Evolutionary conservation across 495 filamentous ascomycete genomes (phyloP), one percentile per base, ranked within the genome.

Genomic region (Hypoxylon rickii): DNA sequence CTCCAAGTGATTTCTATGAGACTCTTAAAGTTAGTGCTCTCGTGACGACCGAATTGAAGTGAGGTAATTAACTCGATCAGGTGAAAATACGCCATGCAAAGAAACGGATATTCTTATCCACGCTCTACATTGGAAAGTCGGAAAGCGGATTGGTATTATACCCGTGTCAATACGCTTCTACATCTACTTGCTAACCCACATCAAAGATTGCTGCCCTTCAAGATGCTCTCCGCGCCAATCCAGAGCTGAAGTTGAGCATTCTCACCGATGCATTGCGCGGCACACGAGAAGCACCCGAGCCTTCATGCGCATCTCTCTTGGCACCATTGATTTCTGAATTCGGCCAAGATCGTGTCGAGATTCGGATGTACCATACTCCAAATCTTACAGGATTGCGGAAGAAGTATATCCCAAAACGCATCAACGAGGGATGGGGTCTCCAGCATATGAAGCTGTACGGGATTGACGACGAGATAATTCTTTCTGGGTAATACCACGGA

Each of bases 371-470:
- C 70, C 94, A 99, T 72, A 97, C 95, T 1, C 95, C 94, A 1
- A 99, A 97, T 60, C 73, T 99, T 21, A 96, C 89, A 0, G 95
- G 94, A 0, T 57, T 92, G 37, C 82, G 86, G 39, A 97, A 97
- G 76, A 84, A 83, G 61, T 68, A 89, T 59, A 80, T 97, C 36
- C 94, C 94, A 2, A 86, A 84, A 57, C 82, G 94, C 7, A 90
- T 97, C 66, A 99, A 99, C 62, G 94, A 99, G 69, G 94, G 94
- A 29, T 99, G 94, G 93, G 94, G 94, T 11, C 73, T 99, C 36
- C 94, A 99, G 66, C 94, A 99, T 66, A 99, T 99, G 90, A 99
- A 99, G 79, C 80, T 99, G 0, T 99, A 99, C 61, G 94, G 95
- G 0, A 73, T 96, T 34, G 94, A 99, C 55, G 92, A 97, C 64